Percentiles rank a stretch among this genome's conserved stretches.
Evolutionary conservation across 768 basidiomycete genomes (phyloP).

Genomic region (Coprinopsis strossmayeri): DNA sequence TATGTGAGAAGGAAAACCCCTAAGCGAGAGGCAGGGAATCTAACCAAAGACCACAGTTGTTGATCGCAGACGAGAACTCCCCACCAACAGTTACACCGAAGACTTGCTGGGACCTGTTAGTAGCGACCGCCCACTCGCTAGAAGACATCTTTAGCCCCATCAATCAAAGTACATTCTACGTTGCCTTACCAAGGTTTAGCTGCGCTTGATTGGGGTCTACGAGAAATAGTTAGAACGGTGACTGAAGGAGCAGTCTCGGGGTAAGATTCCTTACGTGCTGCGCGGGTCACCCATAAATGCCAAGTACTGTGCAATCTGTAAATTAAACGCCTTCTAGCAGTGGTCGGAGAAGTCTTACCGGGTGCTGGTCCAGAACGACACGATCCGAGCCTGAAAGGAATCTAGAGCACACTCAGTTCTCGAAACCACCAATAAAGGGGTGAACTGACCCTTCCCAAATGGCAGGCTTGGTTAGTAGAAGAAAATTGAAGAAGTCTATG

Average conservation of each 20-base stretch:
- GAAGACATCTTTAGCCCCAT: conserved; percentile 19
- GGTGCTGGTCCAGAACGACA: conserved; percentile 70
- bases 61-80: conserved; percentile 78
- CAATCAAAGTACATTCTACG: conserved; percentile 11
- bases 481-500: conserved; percentile 8
- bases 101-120: conserved; percentile 52
- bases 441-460: conserved; percentile 36
- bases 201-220: conserved; percentile 33
- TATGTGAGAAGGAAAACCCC: conserved; percentile 6
- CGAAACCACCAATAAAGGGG: neutral
- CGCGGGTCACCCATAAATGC: conserved; percentile 34
- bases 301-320: conserved; percentile 29
- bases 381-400: conserved; percentile 78
- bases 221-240: conserved; percentile 10
- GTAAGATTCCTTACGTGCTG: conserved; percentile 28
- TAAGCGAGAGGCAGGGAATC: conserved; percentile 21
- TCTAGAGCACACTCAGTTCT: conserved; percentile 24
- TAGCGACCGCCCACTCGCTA: conserved; percentile 44
- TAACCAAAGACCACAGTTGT: conserved; percentile 64
- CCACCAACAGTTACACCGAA: conserved; percentile 82
- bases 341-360: conserved; percentile 40
- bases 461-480: conserved; percentile 23
- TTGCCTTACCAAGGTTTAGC: conserved; percentile 36
- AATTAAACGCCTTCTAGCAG: neutral
- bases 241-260: conserved; percentile 8